A percentile compares a stretch with the other conserved stretches of the same genome.
Conservation (phyloP, 2,329 filamentous ascomycete species). For the Daldinia eschscholtzii region DNA sequence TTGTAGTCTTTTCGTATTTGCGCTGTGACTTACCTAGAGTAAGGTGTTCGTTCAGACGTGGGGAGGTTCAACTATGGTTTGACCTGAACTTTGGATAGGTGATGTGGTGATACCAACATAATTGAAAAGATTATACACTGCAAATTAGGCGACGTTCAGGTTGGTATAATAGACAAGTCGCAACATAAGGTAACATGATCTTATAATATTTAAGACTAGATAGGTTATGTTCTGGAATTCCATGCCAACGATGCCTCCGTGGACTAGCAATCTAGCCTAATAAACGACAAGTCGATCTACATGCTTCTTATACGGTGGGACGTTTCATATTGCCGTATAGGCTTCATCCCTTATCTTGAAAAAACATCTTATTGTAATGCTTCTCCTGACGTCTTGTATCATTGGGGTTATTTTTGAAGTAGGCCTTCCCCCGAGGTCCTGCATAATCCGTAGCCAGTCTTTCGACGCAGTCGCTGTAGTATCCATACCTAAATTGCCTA, state of each 20-base stretch:
- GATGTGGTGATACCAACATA: too few species aligned
- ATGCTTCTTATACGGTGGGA: too few species aligned
- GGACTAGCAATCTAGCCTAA: too few species aligned
- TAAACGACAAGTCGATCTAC: neutral
- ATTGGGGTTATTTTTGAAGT: neutral
- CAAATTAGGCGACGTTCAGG: too few species aligned
- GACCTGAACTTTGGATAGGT: too few species aligned
- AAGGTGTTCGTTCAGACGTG: neutral
- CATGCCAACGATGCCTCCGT: too few species aligned
- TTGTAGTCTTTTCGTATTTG: neutral
- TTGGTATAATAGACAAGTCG: too few species aligned
- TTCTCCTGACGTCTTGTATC: neutral
- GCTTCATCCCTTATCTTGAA: neutral
- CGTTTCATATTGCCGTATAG: neutral
- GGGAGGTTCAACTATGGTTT: neutral
- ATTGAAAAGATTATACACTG: too few species aligned
- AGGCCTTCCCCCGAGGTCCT: neutral
- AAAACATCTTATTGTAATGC: neutral
- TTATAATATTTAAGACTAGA: too few species aligned
- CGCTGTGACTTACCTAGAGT: neutral
- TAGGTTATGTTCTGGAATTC: too few species aligned
- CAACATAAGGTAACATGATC: too few species aligned
- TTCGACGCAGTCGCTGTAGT: neutral
- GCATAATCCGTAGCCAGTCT: neutral
- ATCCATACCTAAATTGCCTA: neutral